Conservation (phyloP, 805 yeast genomes). For the fission yeast (Schizosaccharomyces pombe) region DNA sequence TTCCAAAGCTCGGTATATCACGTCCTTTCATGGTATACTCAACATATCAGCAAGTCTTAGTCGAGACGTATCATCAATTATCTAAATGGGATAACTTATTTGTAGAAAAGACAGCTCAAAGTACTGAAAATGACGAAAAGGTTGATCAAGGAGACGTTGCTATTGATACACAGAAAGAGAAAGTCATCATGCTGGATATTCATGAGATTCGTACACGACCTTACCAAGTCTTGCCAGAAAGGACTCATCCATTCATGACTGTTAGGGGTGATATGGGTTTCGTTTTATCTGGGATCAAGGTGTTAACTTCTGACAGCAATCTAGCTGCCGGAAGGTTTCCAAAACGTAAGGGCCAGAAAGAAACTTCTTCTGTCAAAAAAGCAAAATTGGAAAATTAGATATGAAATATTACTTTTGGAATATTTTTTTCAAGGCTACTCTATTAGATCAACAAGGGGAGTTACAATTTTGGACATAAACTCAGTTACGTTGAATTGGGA, state of each 20-base stretch:
- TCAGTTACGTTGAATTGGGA: too few species aligned
- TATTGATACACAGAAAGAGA: neutral
- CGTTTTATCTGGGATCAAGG: constrained; percentile 53
- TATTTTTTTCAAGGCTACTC: too few species aligned
- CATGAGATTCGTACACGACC: constrained; percentile 42
- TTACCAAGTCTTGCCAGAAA: constrained; percentile 82
- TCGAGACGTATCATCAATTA: constrained; percentile 50
- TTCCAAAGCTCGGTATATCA: constrained; percentile 56
- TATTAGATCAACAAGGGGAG: too few species aligned
- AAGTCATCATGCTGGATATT: neutral
- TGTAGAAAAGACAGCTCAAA: constrained; percentile 31
- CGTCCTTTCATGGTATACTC: constrained; percentile 66
- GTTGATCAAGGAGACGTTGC: neutral
- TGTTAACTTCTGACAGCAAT: constrained; percentile 42
- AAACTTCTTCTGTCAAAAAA: neutral
- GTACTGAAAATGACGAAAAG: constrained; percentile 28
- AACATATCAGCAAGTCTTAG: constrained; percentile 56
- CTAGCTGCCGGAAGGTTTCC: constrained; percentile 46
- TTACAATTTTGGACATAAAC: too few species aligned
- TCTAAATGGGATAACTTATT: constrained; percentile 31
- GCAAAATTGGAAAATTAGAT: neutral
- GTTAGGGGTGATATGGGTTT: constrained; percentile 84
- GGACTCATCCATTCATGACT: constrained; percentile 88
- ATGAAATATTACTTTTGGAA: too few species aligned
- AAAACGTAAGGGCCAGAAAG: constrained; percentile 16